These are phyloP conservation scores for Ceratocystis alfenasii DNA, from an alignment of 2,329 filamentous ascomycete species.

Conservation along the genomic window DNA sequence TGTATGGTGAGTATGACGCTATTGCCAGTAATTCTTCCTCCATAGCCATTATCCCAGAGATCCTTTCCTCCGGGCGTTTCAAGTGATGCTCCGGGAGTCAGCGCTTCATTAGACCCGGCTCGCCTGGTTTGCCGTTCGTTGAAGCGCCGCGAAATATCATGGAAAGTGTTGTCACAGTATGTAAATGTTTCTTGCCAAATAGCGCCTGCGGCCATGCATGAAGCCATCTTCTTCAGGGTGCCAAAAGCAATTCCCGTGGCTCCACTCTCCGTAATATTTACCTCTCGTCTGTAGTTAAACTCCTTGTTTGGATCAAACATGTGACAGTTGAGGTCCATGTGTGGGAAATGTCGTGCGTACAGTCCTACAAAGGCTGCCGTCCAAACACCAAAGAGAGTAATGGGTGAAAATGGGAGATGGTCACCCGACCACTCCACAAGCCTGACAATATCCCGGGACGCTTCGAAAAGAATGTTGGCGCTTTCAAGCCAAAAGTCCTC, in stretches of 20 bases:
- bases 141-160: slow-evolving; percentile 32
- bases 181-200: slow-evolving; percentile 44
- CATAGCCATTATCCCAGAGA: slow-evolving; percentile 24
- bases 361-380: slow-evolving; percentile 53
- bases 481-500: slow-evolving; percentile 50
- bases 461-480: slow-evolving; percentile 50
- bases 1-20: slow-evolving; percentile 30
- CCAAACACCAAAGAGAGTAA: slow-evolving; percentile 56
- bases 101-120: slow-evolving; percentile 23
- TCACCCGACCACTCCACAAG: slow-evolving; percentile 51
- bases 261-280: slow-evolving; percentile 30
- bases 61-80: slow-evolving; percentile 19
- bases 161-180: slow-evolving; percentile 43
- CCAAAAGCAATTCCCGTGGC: slow-evolving; percentile 39
- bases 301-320: slow-evolving; percentile 36
- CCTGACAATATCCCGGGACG: slow-evolving; percentile 51
- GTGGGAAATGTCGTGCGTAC: slow-evolving; percentile 55
- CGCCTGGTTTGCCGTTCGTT: slow-evolving; percentile 27
- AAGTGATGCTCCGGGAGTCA: slow-evolving; percentile 31
- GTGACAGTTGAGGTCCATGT: slow-evolving; percentile 50
- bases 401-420: slow-evolving; percentile 53
- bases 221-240: slow-evolving; percentile 41
- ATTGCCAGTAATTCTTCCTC: slow-evolving; percentile 34
- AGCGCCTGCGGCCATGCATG: slow-evolving; percentile 44
- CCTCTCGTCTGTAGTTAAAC: slow-evolving; percentile 11